Base-by-base conservation (phyloP, 2,329 filamentous ascomycete species). In the Didymella keratinophila region DNA sequence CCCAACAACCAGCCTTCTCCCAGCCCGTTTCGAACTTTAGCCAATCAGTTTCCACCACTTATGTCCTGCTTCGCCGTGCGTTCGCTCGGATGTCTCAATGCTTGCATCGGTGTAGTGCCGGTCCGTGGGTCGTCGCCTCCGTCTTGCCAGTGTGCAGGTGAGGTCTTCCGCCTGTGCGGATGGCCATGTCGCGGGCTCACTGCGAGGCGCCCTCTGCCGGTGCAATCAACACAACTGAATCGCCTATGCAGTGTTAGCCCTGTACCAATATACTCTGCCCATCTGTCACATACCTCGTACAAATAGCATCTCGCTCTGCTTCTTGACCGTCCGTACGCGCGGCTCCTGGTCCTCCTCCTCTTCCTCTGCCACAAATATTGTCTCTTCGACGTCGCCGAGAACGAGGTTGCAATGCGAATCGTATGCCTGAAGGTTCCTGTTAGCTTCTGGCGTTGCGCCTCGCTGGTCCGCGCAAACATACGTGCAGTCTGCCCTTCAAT, bases 401-500 rank as follows among this genome's bases (percentile, higher is more conserved):
- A 99, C 92, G 43, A 99, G 80, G 74, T 99, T 99, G 85, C 96
- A 99, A 78, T 99, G 95, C 73, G 92, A 97, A 76, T 99, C 95
- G 77, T 99, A 99, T 55, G 95, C 95, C 95, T 99, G 41, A 14
- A 27, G 21, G 8, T 16, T 12, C 18, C 14, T 11, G 48, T 71
- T 47, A 72, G 65, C 36, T 25, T 44, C n/a, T 21, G 27, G 21
- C n/a, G 23, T 41, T 41, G 41, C 39, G 30, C 32, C 25, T 23
- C 47, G 23, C 25, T 18, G 16, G 16, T 41, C 36, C 27, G 52
- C 37, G 60, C 41, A 50, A 45, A 71, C 76, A 53, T 81, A 98
- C 95, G 79, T 99, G 95, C 73, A 99, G 85, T 73, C 94, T 89
- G 65, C 95, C 95, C 80, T 97, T 95, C 66, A 99, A 84, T 81